Base-by-base conservation (phyloP, 2,329 filamentous ascomycete genomes). In the Colletotrichum melonis region DNA sequence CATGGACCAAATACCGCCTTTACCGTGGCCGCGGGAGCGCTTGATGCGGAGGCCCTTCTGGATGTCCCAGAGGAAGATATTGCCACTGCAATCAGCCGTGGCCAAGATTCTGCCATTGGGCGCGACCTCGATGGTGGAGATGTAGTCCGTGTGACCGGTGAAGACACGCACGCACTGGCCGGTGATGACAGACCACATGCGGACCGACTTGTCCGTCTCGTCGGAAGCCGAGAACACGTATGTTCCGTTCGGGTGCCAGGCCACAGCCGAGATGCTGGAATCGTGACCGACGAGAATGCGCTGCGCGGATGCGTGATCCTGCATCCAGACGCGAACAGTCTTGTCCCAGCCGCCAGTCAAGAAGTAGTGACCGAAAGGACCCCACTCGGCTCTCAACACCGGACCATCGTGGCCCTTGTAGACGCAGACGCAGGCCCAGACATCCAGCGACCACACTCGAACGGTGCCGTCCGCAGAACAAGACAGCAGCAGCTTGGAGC, bases 331-430 rank as follows among this genome's bases (percentile, higher is more conserved):
- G 19, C 97, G 92, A 9, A 95, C 94, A 1, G 94, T 97, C 82
- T 95, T 95, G 82, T 99, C 97, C 82, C 95, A 94, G 9, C 94
- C 95, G 46, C 91, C 93, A 7, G 93, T 95, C 49, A 94, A 88
- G 80, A 99, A 99, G 84, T 99, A 99, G 83, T 98, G 95, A 0
- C 97, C 97, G 69, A 95, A 95, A 0, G 97, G 97, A 4, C 95
- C 93, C 94, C 96, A 99, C 14, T 92, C 89, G 6, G 98, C 88
- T 76, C 96, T 93, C 89, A 95, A 97, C 5, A 98, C 92, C 0
- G 97, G 95, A 2, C 94, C 94, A 76, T 95, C 93, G 79, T 98
- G 97, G 2, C 94, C 95, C 79, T 96, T 97, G 86, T 98, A 99
- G 14, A 97, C 91, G 65, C 97, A 97, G 63, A 98, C 88, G 77